Percentiles rank a stretch among this genome's conserved stretches.
These are phyloP conservation scores for Boletus insuetus DNA, from an alignment of 768 basidiomycete genomes.

Conservation along the genomic window DNA sequence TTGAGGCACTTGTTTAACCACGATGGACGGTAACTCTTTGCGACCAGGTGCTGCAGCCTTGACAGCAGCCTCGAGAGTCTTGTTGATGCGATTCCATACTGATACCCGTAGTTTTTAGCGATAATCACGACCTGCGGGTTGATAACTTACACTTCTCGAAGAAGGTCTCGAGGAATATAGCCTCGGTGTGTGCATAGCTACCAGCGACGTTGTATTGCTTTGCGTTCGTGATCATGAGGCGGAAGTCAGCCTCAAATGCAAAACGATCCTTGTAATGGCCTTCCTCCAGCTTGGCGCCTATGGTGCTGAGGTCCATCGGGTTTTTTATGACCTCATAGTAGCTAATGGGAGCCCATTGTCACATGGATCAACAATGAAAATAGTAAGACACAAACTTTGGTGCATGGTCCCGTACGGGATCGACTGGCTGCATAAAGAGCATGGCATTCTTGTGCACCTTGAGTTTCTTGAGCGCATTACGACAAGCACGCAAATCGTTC, in stretches of 20 bases:
- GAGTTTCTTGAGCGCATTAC: conserved; percentile 78
- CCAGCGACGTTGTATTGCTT: conserved; percentile 77
- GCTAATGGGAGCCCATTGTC: conserved; percentile 38
- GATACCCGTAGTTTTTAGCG: conserved; percentile 6
- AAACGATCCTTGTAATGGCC: conserved; percentile 85
- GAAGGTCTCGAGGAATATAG: conserved; percentile 69
- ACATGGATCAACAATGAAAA: conserved; percentile 4
- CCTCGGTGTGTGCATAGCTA: conserved; percentile 72
- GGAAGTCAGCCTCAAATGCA: conserved; percentile 83
- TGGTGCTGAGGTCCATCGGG: conserved; percentile 94
- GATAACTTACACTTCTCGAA: conserved; percentile 78
- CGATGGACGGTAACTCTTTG: conserved; percentile 25
- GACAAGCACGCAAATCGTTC: conserved; percentile 72
- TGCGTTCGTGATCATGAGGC: conserved; percentile 84
- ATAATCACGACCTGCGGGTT: neutral
- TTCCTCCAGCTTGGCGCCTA: conserved; percentile 80
- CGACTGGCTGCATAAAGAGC: conserved; percentile 87
- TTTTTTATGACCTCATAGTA: conserved; percentile 89
- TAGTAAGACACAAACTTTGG: conserved; percentile 55
- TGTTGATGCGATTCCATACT: conserved; percentile 90
- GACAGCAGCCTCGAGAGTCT: conserved; percentile 70
- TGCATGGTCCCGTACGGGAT: conserved; percentile 89
- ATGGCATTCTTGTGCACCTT: conserved; percentile 67
- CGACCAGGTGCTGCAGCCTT: conserved; percentile 35
- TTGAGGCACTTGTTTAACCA: conserved; percentile 21